Evolutionary conservation across 768 basidiomycete species (phyloP).

Genomic region (Suillus fuscotomentosus): DNA sequence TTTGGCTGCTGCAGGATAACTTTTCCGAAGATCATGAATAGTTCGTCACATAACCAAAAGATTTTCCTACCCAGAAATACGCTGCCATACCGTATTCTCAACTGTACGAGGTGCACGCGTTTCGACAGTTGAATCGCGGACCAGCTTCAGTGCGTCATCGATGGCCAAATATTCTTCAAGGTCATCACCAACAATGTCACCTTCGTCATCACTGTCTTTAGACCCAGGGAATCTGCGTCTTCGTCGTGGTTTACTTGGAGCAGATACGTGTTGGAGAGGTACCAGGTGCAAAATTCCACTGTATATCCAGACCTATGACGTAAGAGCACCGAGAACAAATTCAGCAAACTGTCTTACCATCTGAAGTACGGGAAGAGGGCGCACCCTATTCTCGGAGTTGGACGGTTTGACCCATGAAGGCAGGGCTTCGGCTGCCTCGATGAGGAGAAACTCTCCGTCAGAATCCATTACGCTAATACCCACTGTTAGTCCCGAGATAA

Average conservation of each 20-base stretch:
- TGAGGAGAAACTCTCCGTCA: conserved; percentile 94
- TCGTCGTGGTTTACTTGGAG: conserved; percentile 52
- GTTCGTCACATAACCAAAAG: neutral
- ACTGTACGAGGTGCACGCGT: conserved; percentile 63
- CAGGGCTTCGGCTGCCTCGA: conserved; percentile 90
- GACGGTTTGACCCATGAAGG: conserved; percentile 90
- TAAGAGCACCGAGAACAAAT: conserved; percentile 28
- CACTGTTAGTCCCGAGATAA: conserved; percentile 3
- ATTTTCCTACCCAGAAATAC: conserved; percentile 59
- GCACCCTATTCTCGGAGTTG: conserved; percentile 91
- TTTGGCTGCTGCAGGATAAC: conserved; percentile 68
- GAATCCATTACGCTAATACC: conserved; percentile 62
- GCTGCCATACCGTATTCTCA: conserved; percentile 65
- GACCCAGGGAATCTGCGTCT: conserved; percentile 44
- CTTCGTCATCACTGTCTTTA: conserved; percentile 53
- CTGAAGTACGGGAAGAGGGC: conserved; percentile 34
- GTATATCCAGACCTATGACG: conserved; percentile 87
- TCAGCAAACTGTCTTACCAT: conserved; percentile 33
- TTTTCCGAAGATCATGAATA: conserved; percentile 23
- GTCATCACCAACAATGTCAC: conserved; percentile 34
- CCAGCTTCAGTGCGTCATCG: conserved; percentile 61
- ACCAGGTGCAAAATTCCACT: conserved; percentile 81
- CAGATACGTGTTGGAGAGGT: conserved; percentile 74
- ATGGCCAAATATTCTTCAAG: conserved; percentile 52
- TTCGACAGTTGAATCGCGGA: conserved; percentile 50